Conservation (phyloP, 2,329 filamentous ascomycete species). For the Diaporthe velutina region DNA sequence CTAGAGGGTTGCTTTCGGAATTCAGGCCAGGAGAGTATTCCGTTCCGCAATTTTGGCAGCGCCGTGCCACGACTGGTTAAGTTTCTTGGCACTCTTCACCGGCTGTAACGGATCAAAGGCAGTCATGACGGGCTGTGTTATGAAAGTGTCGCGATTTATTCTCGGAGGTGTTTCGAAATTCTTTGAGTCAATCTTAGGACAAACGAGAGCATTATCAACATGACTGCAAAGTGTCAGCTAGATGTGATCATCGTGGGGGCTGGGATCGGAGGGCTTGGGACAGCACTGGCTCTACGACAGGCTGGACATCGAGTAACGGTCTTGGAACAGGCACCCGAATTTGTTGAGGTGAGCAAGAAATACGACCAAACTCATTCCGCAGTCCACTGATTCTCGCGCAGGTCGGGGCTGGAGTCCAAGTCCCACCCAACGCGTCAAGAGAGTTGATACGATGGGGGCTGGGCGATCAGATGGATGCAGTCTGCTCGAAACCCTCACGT, state of each 20-base stretch:
- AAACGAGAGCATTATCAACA: neutral
- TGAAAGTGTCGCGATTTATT: neutral
- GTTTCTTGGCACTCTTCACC: neutral
- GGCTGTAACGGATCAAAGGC: neutral
- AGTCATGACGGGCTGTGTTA: neutral
- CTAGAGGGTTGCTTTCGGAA: neutral
- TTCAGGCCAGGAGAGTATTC: neutral
- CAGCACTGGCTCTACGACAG: conserved; percentile 3
- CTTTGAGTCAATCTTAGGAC: neutral
- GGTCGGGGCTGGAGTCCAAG: conserved; percentile 32
- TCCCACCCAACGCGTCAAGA: conserved; percentile 16
- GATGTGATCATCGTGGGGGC: conserved; percentile 30
- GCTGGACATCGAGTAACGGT: conserved; percentile 17
- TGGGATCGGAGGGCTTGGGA: conserved; percentile 27
- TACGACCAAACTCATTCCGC: neutral
- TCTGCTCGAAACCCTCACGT: conserved; percentile 34
- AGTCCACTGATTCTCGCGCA: neutral
- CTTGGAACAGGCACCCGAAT: conserved; percentile 26
- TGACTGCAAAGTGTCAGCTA: conserved; percentile 20
- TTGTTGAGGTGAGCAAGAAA: conserved; percentile 13
- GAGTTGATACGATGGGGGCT: conserved; percentile 28
- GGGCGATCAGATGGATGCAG: conserved; percentile 32
- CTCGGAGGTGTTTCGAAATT: neutral
- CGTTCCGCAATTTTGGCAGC: neutral
- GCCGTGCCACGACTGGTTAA: neutral